phyloP scores from a whole-genome alignment of 805 yeast species.

The Candida succiphila region DNA sequence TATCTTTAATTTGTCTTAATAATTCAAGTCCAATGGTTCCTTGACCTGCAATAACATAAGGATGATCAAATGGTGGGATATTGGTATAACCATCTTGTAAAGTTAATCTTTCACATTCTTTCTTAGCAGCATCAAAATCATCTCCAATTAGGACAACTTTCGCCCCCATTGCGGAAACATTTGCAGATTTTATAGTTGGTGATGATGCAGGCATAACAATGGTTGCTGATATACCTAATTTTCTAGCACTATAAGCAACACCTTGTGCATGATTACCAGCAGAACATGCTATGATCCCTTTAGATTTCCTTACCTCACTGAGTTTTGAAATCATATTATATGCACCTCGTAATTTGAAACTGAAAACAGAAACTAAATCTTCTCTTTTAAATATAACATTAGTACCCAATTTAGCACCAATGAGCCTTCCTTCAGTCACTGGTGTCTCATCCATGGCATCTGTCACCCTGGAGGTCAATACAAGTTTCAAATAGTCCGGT shows the following conservation, averaged over 20 bases:
- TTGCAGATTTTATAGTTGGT: conserved; percentile 87
- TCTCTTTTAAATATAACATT: conserved; percentile 80
- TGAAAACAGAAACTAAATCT: conserved; percentile 88
- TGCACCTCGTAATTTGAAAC: conserved; percentile 95
- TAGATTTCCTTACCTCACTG: conserved; percentile 49
- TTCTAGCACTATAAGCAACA: conserved; percentile 85
- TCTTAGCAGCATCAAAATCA: conserved; percentile 92
- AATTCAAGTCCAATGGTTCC: conserved; percentile 96
- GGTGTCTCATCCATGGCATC: conserved; percentile 94
- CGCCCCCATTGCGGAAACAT: conserved; percentile 87
- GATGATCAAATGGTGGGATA: conserved; percentile 98
- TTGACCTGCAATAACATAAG: conserved; percentile 97
- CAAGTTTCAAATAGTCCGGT: conserved; percentile 91
- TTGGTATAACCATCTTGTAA: conserved; percentile 67
- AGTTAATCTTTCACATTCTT: conserved; percentile 70
- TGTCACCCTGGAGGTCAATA: conserved; percentile 86
- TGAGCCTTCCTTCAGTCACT: conserved; percentile 59
- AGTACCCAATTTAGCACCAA: conserved; percentile 68
- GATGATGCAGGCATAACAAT: conserved; percentile 98
- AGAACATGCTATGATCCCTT: conserved; percentile 94
- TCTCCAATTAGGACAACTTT: conserved; percentile 90
- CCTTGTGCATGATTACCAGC: conserved; percentile 99
- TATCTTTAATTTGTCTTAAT: conserved; percentile 73
- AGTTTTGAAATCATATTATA: conserved; percentile 93
- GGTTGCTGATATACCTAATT: conserved; percentile 83